Evolutionary conservation across 73 alveolate species (phyloP), one percentile per base, ranked within the genome.

Genomic region (Uronychia setigera): DNA sequence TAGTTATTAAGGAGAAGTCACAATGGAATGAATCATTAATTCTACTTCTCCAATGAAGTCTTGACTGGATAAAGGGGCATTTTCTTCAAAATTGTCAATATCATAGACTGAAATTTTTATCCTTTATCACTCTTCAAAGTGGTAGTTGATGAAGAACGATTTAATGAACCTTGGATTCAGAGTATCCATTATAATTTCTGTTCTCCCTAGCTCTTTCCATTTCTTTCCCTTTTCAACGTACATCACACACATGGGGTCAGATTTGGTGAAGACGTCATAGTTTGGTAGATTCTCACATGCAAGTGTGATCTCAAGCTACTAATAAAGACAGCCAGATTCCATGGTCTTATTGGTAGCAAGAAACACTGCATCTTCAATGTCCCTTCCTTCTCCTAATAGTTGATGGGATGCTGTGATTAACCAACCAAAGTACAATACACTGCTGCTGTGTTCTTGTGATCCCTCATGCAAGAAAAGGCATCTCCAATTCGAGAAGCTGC

Each of bases 131-230:
- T 88, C 95, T 80, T 95, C 98, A 59, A 95, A 92, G 35, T 79
- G 80, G 85, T 95, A 95, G 32, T 84, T 90, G 19, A 95, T 86
- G 19, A 84, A 60, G 82, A 95, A 95, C 29, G 94, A 58, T 74
- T 86, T 90, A 32, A 95, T 87, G 60, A 90, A 95, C 76, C 88
- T 60, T 81, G 99, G 99, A 82, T 90, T 94, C 13, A 91, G 85
- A 76, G 83, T 94, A 77, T 96, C 95, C 78, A 87, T 86, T 30
- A 94, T 81, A 25, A 96, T 87, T 84, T 96, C 99, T 27, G 99
- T 96, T 46, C 97, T 87, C 35, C 96, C 99, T 35, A 90, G 83
- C 28, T 83, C 92, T 25, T 59, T 78, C 94, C 96, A 96, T 32
- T 83, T 58, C 26, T 31, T 46, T 9, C 60, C 46, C 35, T 33